A percentile compares a stretch with the other conserved stretches of the same genome.
Evolutionary conservation across 495 filamentous ascomycete genomes (phyloP).

Genomic region (Talaromyces adpressus): DNA sequence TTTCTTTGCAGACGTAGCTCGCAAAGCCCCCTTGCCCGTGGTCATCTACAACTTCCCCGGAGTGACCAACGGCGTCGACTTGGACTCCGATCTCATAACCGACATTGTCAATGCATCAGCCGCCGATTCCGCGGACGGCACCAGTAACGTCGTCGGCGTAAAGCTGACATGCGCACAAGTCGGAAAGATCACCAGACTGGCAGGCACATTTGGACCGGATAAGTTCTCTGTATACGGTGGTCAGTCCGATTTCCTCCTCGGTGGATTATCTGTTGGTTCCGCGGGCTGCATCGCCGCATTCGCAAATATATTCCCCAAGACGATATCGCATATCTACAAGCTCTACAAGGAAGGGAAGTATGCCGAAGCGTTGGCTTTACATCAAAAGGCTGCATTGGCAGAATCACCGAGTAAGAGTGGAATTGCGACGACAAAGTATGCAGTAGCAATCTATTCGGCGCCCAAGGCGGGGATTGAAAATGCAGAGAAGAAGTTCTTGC

Average conservation of each 20-base stretch:
- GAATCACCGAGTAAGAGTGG: conserved; percentile 55
- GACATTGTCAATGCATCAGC: conserved; percentile 39
- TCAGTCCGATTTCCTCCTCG: conserved; percentile 64
- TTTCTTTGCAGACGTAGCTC: conserved; percentile 56
- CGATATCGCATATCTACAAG: conserved; percentile 45
- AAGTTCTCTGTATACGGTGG: conserved; percentile 62
- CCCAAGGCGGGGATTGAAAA: conserved; percentile 48
- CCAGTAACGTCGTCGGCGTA: conserved; percentile 52
- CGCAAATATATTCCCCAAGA: conserved; percentile 57
- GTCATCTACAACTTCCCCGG: conserved; percentile 68
- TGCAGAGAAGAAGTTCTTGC: conserved; percentile 46
- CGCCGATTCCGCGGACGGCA: conserved; percentile 34
- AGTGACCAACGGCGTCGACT: conserved; percentile 64
- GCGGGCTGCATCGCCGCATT: conserved; percentile 62
- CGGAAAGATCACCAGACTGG: conserved; percentile 55
- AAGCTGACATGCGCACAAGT: conserved; percentile 67
- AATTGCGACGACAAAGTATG: conserved; percentile 61
- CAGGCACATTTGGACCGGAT: conserved; percentile 44
- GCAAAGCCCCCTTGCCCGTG: conserved; percentile 44
- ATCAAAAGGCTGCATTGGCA: conserved; percentile 42
- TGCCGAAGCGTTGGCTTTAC: conserved; percentile 48
- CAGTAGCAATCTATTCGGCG: conserved; percentile 47
- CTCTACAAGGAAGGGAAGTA: conserved; percentile 41
- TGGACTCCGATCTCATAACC: conserved; percentile 56
- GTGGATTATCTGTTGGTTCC: conserved; percentile 41